Evolutionary conservation across 164 flowering plant species (phyloP), one percentile per base, ranked within the genome.

Genomic region (Magnolia sinica): DNA sequence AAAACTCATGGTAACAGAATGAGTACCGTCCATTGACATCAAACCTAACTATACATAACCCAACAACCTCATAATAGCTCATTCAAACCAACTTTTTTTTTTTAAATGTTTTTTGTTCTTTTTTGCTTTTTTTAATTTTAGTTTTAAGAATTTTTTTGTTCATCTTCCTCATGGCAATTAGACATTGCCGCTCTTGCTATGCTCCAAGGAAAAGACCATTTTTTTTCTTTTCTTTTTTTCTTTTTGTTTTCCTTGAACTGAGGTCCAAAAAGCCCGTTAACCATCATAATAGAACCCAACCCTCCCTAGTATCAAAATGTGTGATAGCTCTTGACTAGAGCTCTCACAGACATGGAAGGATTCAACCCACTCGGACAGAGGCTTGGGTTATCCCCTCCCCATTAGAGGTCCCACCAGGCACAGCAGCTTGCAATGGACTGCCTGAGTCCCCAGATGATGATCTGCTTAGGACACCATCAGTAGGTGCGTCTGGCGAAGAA

Each of bases 21-120:
- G 51, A 24, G 73, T 52, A 78, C 75, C 82, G 18, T 49, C 50
- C 24, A 66, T 65, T 75, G 79, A 84, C 74, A 52, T 68, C 79
- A 82, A 77, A 68, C 73, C 76, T 72, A 79, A 79, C 85, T 81
- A 82, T 84, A 78, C 86, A 82, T 75, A 49, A 9, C 72, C 80
- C 84, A 80, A 76, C 23, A 76, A 73, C 64, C 78, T 76, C 76
- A 76, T 72, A 50, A 68, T 69, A 71, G 45, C 70, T 59, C 74
- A 55, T 24, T 11, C 23, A 68, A 73, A 64, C 76, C 78, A 75
- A 67, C 70, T 61, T 72, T 68, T 29, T 8, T 11, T 31, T 63
- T 50, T 70, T 16, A 45, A 24, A 59, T 73, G 49, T 50, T 11
- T 67, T 70, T 58, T 63, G 37, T 61, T 1, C 3, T 19, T 59